These are phyloP conservation scores for Alternaria novae-zelandiae DNA, from an alignment of 2,329 filamentous ascomycete species.

Conservation along the genomic window DNA sequence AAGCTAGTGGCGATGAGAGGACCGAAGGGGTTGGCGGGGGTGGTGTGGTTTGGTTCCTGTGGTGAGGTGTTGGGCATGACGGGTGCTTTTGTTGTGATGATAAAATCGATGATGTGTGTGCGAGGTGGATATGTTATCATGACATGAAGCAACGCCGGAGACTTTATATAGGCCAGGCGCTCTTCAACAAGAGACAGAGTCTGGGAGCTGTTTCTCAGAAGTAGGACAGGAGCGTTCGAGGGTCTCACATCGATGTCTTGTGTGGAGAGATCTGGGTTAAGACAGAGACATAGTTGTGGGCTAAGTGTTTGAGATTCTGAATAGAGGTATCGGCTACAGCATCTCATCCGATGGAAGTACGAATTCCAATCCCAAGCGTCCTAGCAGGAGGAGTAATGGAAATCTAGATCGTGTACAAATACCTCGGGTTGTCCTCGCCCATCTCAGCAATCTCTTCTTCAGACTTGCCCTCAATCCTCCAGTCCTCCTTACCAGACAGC, in stretches of 20 bases:
- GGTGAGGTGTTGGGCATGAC: not conserved
- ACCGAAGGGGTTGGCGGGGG: not conserved
- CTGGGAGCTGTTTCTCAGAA: not conserved
- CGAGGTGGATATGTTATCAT: too few relatives aligned
- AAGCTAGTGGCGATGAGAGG: not conserved
- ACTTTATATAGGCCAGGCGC: not conserved
- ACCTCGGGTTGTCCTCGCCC: slow-evolving; percentile 35
- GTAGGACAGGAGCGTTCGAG: not conserved
- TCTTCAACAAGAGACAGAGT: not conserved
- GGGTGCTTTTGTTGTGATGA: not conserved
- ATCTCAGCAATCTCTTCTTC: slow-evolving; percentile 33
- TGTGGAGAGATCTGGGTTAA: too few relatives aligned
- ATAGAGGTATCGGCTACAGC: too few relatives aligned
- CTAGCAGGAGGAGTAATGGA: too few relatives aligned
- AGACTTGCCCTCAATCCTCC: slow-evolving; percentile 31
- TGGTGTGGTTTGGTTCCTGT: not conserved
- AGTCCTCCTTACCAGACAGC: slow-evolving; percentile 29
- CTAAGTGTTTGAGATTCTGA: too few relatives aligned
- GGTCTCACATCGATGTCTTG: not conserved
- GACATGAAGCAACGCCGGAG: too few relatives aligned
- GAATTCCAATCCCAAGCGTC: too few relatives aligned
- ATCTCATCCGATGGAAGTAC: too few relatives aligned
- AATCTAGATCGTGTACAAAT: slow-evolving; percentile 28
- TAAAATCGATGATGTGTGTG: not conserved
- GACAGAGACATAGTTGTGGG: too few relatives aligned